Conservation (phyloP, 345 rosid genomes). For the Euphorbia tirucalli region DNA sequence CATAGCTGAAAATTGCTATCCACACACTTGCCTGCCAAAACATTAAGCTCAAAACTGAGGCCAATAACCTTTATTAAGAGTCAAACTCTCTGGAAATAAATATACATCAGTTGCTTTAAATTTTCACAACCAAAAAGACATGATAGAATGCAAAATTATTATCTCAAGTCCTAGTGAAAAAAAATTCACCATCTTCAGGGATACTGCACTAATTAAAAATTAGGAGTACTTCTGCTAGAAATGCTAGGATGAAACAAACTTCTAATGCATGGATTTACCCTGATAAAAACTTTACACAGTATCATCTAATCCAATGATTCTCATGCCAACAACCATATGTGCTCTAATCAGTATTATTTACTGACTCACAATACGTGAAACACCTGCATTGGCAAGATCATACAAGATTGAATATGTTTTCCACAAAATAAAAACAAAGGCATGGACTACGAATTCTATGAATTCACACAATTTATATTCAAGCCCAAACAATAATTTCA, state of each 20-base stretch:
- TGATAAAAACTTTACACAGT: not conserved
- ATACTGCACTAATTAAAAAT: not conserved
- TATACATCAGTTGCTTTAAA: not conserved
- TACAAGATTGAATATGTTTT: not conserved
- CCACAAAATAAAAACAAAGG: not conserved
- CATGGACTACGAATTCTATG: not conserved
- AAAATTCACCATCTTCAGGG: not conserved
- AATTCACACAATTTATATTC: not conserved
- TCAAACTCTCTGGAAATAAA: not conserved
- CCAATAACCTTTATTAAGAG: not conserved
- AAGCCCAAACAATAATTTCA: not conserved
- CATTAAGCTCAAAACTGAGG: slow-evolving; percentile 18
- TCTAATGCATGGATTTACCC: not conserved
- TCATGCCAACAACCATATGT: not conserved
- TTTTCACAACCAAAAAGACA: not conserved
- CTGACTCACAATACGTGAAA: not conserved
- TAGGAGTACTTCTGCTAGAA: not conserved
- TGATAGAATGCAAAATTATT: not conserved
- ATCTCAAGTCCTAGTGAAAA: not conserved
- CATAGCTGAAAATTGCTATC: slow-evolving; percentile 86
- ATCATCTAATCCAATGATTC: not conserved
- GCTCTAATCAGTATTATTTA: not conserved
- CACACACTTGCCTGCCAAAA: slow-evolving; percentile 80
- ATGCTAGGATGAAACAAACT: not conserved
- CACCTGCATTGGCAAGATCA: not conserved